Conservation (phyloP, 768 basidiomycete genomes). For the Lactifluus subvellereus region DNA sequence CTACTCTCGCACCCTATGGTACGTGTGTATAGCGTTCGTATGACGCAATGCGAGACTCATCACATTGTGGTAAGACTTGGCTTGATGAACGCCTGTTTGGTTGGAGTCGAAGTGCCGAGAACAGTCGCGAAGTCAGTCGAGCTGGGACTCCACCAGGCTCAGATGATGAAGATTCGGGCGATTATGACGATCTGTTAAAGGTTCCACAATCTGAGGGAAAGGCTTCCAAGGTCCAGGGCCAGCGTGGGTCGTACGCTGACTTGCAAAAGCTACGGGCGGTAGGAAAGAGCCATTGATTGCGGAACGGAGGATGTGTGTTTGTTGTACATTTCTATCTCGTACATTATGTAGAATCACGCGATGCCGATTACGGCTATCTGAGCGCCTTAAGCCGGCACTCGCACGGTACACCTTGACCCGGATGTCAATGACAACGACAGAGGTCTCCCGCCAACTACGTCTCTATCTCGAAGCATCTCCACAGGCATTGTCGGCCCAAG, state of each 20-base stretch:
- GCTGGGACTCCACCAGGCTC: slow-evolving; percentile 67
- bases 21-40: slow-evolving; percentile 29
- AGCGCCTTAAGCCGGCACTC: neutral
- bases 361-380: neutral
- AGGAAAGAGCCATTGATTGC: neutral
- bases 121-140: slow-evolving; percentile 54
- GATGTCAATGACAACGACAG: slow-evolving; percentile 33
- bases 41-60: neutral
- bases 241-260: slow-evolving; percentile 73
- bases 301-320: neutral
- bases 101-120: slow-evolving; percentile 65
- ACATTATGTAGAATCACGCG: neutral
- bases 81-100: slow-evolving; percentile 89
- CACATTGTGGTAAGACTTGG: slow-evolving; percentile 49
- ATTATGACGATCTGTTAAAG: slow-evolving; percentile 84
- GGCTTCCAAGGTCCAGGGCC: slow-evolving; percentile 34
- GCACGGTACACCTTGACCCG: neutral
- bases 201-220: slow-evolving; percentile 6
- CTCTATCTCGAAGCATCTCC: slow-evolving; percentile 48
- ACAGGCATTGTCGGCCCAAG: slow-evolving; percentile 46
- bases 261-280: slow-evolving; percentile 56
- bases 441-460: slow-evolving; percentile 49
- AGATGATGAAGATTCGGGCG: slow-evolving; percentile 84
- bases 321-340: neutral
- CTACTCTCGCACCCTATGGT: slow-evolving; percentile 84